Evolutionary conservation across 345 rosid species (phyloP), one percentile per base, ranked within the genome.

Genomic region (Arabidopsis thaliana): DNA sequence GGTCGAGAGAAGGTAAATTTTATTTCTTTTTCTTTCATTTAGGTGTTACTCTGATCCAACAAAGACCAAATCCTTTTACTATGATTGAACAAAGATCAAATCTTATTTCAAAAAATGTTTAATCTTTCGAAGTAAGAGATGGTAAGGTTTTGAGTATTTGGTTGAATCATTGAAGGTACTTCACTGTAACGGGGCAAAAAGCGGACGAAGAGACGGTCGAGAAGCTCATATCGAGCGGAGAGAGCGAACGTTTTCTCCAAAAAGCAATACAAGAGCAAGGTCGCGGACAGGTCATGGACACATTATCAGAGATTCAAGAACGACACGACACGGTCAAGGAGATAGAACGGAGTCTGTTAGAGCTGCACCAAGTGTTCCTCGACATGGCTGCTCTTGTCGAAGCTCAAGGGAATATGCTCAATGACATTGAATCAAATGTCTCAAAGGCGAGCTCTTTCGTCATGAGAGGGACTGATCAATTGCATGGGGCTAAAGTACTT

Each of bases 311-410:
- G 79, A 89, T 91, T 60, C 95, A 91, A 77, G 97, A 89, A 81
- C 75, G 96, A 45, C 93, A 88, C 30, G 90, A 88, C 50, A 87
- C 90, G 1, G 93, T 91, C 57, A 89, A 89, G 78, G 97, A 89
- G 78, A 91, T 89, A 59, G 95, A 91, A 79, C 80, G 83, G 82
- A 86, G 84, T 49, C 73, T 91, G 46, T 67, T 87, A 52, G 97
- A 91, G 83, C 93, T 89, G 5, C 97, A 89, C 70, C 93, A 89
- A 70, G 83, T 91, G 4, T 91, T 91, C 81, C 69, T 91, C 34
- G 97, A 91, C 82, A 91, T 91, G 97, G 94, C 92, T 52, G 96
- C 87, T 53, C 77, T 91, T 41, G 93, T 89, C 25, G 93, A 91
- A 69, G 82, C 95, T 71, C 97, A 87, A 73, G 95, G 97, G 4